Evolutionary conservation across 2,329 filamentous ascomycete genomes (phyloP).

Genomic region (Pezicula carpinea): DNA sequence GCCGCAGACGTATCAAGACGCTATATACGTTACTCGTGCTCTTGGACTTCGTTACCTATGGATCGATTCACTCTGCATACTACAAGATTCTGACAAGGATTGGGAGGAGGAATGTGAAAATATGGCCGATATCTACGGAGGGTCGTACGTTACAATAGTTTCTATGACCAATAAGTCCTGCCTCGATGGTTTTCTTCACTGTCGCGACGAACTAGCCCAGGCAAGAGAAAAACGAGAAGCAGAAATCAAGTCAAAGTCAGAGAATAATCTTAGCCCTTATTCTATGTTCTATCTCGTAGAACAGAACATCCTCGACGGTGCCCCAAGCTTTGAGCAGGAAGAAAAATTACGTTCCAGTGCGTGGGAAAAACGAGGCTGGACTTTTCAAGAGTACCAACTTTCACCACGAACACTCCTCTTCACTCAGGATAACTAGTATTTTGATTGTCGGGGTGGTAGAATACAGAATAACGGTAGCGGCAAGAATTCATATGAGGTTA

Average conservation of each 20-base stretch:
- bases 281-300: too few species aligned
- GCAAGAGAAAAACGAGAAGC: too few species aligned
- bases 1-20: constrained; percentile 3
- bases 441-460: too few species aligned
- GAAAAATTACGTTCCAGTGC: too few species aligned
- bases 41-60: constrained; percentile 10
- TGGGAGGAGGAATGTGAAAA: constrained; percentile 10
- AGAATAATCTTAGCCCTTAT: too few species aligned
- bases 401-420: neutral
- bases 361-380: neutral
- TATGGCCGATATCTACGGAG: constrained; percentile 14
- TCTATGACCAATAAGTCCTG: neutral
- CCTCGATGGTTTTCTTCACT: too few species aligned
- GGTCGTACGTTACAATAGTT: constrained; percentile 11
- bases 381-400: neutral
- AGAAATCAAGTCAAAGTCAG: too few species aligned
- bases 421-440: neutral
- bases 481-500: neutral
- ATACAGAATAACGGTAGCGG: too few species aligned
- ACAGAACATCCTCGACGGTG: too few species aligned
- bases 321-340: too few species aligned
- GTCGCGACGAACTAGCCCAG: too few species aligned
- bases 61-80: constrained; percentile 17
- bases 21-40: constrained; percentile 1
- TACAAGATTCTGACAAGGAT: constrained; percentile 13